Base-by-base conservation (phyloP, 2,329 filamentous ascomycete species). In the Colletotrichum sp. region DNA sequence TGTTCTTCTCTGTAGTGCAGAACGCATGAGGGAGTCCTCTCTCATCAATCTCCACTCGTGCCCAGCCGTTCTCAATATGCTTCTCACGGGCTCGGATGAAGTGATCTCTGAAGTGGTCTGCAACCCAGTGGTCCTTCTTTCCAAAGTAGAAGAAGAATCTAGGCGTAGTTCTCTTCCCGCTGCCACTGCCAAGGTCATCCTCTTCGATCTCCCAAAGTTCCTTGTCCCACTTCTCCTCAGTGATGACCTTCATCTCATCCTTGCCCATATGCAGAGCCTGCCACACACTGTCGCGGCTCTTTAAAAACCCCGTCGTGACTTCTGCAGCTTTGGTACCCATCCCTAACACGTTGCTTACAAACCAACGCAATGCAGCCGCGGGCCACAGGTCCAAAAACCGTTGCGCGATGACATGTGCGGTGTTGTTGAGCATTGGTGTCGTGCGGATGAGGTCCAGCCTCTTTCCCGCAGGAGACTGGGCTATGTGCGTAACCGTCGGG, bases 401-500 rank as follows among this genome's bases (percentile, higher is more conserved):
- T 75, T 82, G 81, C 6, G 86, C 87, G 9, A 90, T 64, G 21
- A 83, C 79, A 73, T 88, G 87, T 6, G 86, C 85, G 69, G 85
- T 81, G 2, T 79, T 75, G 30, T 87, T 85, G 3, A 92, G 80
- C 4, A 87, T 75, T 2, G 88, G 86, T 6, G 84, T 84, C 59
- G 84, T 81, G 4, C 85, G 85, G 7, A 92, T 80, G 6, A 86
- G 78, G 49, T 85, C 83, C 52, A 93, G 84, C 64, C 89, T 89
- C 71, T 84, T 84, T 2, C 94, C 94, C 32, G 87, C 91, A 0
- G 90, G 88, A 2, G 92, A 94, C 72, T 86, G 84, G 12, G 92
- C 91, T 77, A 96, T 92, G 83, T 95, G 90, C n/a, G 92, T 89
- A 49, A 96, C 89, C 2, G 94, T 95, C 2, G 94, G 94, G 81